These are phyloP conservation scores for Moniliophthora roreri DNA, from an alignment of 1,284 basidiomycete genomes.

Conservation along the genomic window DNA sequence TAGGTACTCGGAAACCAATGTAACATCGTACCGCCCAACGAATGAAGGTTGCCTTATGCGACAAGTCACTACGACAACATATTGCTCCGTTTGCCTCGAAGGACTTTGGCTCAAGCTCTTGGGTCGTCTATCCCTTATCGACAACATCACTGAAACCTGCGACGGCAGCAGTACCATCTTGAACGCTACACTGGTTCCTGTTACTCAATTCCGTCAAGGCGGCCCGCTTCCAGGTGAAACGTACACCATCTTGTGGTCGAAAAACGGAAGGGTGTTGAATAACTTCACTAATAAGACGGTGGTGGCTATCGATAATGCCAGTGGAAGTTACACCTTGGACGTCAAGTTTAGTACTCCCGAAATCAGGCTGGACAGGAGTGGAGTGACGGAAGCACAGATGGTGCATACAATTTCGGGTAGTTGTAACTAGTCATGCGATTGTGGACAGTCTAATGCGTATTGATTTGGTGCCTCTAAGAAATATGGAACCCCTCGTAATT, in stretches of 20 bases:
- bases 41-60: slow-evolving; percentile 88
- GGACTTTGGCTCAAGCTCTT: slow-evolving; percentile 73
- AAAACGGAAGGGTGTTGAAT: slow-evolving; percentile 40
- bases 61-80: slow-evolving; percentile 64
- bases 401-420: not conserved
- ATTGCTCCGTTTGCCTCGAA: slow-evolving; percentile 76
- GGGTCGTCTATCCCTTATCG: slow-evolving; percentile 58
- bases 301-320: slow-evolving; percentile 33
- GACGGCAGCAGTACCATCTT: slow-evolving; percentile 26
- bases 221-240: slow-evolving; percentile 35
- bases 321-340: slow-evolving; percentile 37
- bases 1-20: slow-evolving; percentile 61
- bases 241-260: slow-evolving; percentile 56
- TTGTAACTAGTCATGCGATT: not conserved
- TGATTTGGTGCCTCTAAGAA: not conserved
- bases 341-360: slow-evolving; percentile 57
- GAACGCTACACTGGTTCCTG: slow-evolving; percentile 50
- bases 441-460: no score
- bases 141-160: slow-evolving; percentile 43
- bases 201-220: slow-evolving; percentile 52
- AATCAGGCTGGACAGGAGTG: slow-evolving; percentile 47
- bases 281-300: slow-evolving; percentile 49
- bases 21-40: slow-evolving; percentile 71
- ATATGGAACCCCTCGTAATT: slow-evolving; percentile 23
- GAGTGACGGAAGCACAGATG: slow-evolving; percentile 18